Evolutionary conservation across 1,284 basidiomycete species (phyloP).

Genomic region (Caloboletus inedulis): DNA sequence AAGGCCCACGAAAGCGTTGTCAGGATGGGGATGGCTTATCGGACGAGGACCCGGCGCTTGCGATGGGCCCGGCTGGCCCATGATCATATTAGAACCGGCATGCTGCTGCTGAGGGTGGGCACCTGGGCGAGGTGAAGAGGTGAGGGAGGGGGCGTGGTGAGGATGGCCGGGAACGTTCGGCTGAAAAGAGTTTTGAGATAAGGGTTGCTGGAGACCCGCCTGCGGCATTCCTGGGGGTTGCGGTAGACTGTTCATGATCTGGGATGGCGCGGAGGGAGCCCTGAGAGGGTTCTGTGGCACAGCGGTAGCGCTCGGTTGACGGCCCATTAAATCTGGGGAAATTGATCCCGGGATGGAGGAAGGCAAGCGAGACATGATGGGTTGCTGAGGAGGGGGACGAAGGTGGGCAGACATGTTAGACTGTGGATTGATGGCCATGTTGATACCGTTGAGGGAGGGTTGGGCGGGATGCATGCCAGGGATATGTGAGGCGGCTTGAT

Average conservation of each 20-base stretch:
- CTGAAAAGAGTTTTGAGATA: slow-evolving; percentile 45
- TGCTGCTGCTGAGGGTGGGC: slow-evolving; percentile 40
- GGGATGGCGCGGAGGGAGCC: slow-evolving; percentile 38
- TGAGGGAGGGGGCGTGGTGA: slow-evolving; percentile 38
- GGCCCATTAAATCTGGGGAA: slow-evolving; percentile 41
- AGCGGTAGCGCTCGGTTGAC: slow-evolving; percentile 35
- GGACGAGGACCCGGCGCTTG: slow-evolving; percentile 43
- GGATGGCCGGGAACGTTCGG: slow-evolving; percentile 34
- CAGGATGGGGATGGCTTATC: slow-evolving; percentile 48
- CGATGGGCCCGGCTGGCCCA: slow-evolving; percentile 43
- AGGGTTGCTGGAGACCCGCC: slow-evolving; percentile 37
- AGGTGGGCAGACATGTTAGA: slow-evolving; percentile 36
- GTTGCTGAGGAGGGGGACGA: slow-evolving; percentile 33
- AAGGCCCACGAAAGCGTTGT: slow-evolving; percentile 45
- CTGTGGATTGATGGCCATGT: slow-evolving; percentile 42
- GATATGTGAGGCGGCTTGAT: slow-evolving; percentile 34
- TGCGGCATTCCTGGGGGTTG: slow-evolving; percentile 43
- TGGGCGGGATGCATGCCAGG: slow-evolving; percentile 40
- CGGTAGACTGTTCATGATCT: slow-evolving; percentile 49
- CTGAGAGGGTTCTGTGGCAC: slow-evolving; percentile 42
- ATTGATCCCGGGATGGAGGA: slow-evolving; percentile 42
- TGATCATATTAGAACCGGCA: slow-evolving; percentile 39
- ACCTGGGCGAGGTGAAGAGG: slow-evolving; percentile 47
- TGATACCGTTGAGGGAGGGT: slow-evolving; percentile 36
- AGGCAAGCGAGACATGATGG: slow-evolving; percentile 34